Percentiles rank a stretch among this genome's conserved stretches.
These are phyloP conservation scores for Rhodomyrtus tomentosa DNA, from an alignment of 345 rosid genomes.

Conservation along the genomic window DNA sequence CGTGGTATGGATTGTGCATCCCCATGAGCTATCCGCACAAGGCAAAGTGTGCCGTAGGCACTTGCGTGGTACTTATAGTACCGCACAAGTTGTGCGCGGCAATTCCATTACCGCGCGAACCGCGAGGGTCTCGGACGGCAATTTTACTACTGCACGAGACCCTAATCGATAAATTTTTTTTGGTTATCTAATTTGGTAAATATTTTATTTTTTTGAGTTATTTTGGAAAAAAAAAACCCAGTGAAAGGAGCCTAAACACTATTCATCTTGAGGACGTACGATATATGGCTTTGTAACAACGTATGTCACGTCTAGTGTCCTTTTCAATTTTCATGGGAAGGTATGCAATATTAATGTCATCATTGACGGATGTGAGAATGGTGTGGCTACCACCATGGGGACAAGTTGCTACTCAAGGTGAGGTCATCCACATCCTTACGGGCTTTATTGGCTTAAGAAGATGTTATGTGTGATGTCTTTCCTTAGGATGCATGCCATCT, in stretches of 20 bases:
- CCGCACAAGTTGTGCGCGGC: too few species aligned
- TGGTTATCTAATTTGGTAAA: too few species aligned
- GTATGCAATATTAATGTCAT: background rate
- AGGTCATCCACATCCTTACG: background rate
- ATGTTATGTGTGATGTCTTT: background rate
- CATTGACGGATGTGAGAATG: background rate
- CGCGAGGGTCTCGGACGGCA: too few species aligned
- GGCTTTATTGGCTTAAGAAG: background rate
- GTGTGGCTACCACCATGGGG: background rate
- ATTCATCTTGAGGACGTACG: background rate
- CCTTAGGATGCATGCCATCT: background rate
- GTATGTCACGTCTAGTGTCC: background rate
- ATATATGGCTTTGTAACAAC: background rate
- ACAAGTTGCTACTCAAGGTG: background rate
- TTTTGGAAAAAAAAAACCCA: too few species aligned
- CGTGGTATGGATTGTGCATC: too few species aligned
- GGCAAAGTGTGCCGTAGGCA: too few species aligned
- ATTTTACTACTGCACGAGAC: too few species aligned
- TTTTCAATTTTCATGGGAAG: background rate
- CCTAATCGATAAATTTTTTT: too few species aligned
- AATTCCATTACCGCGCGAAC: too few species aligned
- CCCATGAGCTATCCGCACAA: too few species aligned
- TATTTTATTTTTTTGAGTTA: too few species aligned
- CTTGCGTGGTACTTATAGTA: too few species aligned
- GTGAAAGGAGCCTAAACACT: background rate